phyloP scores from a whole-genome alignment of 306 rosid species.

The Casuarina cunninghamiana region DNA sequence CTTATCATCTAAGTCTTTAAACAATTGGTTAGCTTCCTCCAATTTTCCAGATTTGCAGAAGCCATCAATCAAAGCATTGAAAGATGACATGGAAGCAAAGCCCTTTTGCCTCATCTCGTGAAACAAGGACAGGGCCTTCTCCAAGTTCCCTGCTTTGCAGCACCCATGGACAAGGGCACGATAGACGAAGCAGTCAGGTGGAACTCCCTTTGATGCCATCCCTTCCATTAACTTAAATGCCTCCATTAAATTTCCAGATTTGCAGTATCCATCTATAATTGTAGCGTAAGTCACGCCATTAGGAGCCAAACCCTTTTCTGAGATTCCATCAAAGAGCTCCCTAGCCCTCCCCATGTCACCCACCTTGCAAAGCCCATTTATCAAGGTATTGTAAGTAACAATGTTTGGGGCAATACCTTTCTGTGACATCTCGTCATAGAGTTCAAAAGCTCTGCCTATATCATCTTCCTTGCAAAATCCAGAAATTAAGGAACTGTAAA shows the following conservation, averaged over 20 bases:
- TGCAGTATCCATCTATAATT: slow-evolving; percentile 44
- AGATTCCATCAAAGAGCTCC: slow-evolving; percentile 37
- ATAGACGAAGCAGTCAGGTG: slow-evolving; percentile 34
- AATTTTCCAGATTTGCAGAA: slow-evolving; percentile 37
- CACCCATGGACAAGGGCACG: slow-evolving; percentile 44
- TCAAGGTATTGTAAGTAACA: slow-evolving; percentile 39
- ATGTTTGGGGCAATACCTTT: slow-evolving; percentile 40
- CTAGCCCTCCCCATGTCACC: slow-evolving; percentile 44
- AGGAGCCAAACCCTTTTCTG: slow-evolving; percentile 38
- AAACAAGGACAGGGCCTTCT: slow-evolving; percentile 35
- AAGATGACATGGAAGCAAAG: slow-evolving; percentile 32
- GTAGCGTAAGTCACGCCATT: slow-evolving; percentile 42
- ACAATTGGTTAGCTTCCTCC: slow-evolving; percentile 37
- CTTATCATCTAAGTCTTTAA: slow-evolving; percentile 36
- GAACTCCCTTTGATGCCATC: slow-evolving; percentile 41
- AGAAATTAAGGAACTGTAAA: slow-evolving; percentile 41
- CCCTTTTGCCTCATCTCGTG: slow-evolving; percentile 36
- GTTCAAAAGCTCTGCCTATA: slow-evolving; percentile 34
- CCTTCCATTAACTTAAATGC: slow-evolving; percentile 39
- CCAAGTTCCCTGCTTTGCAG: slow-evolving; percentile 42
- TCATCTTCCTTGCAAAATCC: slow-evolving; percentile 45
- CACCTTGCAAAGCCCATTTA: slow-evolving; percentile 47
- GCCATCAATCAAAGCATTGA: slow-evolving; percentile 44
- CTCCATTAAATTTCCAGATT: slow-evolving; percentile 39
- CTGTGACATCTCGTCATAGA: slow-evolving; percentile 41